Evolutionary conservation across 2,329 filamentous ascomycete genomes (phyloP), one percentile per base, ranked within the genome.

Genomic region (Bipolaris sorokiniana): DNA sequence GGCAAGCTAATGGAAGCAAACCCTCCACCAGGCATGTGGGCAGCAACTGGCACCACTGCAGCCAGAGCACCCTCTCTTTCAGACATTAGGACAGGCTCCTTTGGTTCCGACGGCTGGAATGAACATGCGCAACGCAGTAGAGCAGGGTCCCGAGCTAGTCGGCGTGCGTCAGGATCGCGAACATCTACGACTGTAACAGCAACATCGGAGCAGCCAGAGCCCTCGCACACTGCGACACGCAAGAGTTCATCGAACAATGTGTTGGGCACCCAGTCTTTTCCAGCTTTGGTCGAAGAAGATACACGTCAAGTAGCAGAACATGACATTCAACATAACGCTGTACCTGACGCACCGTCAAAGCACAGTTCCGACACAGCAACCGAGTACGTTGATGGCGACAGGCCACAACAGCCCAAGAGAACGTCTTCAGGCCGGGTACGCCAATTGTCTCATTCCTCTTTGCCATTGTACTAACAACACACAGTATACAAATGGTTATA

Each of bases 1-100:
- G 64, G 76, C 51, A 77, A 71, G 58, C 57, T 75, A 31, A 76
- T 77, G 63, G 74, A 78, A 22, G 68, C 75, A 6, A 64, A 74
- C 44, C 70, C 74, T 7, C 78, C 77, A 3, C 71, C 73, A 0
- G 77, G 78, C 38, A 77, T 79, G 72, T 78, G 76, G 78, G 77
- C 79, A n/a, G 79, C 80, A 0, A 78, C 78, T 1, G 79, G 78
- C 11, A 69, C 64, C 7, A 71, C 71, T 5, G 77, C 73, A 13
- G 71, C 78, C 7, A 77, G 72, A 59, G 78, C 79, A 13, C 79
- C 79, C 4, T 78, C 78, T 1, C 53, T 81, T 18, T 63, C 67
- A 42, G 79, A 82, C 42, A 80, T 81, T 31, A 69, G 80, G 41
- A 67, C 64, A 49, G 75, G 74, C 28, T 73, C 71, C 11, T 76